A percentile compares a stretch with the other conserved stretches of the same genome.
Conservation (phyloP, 306 rosid genomes). For the Trifolium fragiferum region DNA sequence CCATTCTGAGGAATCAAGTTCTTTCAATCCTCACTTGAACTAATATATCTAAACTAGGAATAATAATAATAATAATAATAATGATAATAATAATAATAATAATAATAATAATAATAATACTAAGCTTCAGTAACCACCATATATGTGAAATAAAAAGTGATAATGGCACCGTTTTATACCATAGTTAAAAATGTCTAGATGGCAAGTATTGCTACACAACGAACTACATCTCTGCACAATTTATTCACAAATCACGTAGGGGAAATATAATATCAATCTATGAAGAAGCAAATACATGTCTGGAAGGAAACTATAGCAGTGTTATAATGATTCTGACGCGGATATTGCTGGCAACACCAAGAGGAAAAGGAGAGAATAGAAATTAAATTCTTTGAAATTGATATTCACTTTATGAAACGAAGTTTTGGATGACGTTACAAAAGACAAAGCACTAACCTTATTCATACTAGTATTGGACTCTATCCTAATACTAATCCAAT, state of each 20-base stretch:
- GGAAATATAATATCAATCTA: conserved; percentile 19
- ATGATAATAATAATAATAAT: no score
- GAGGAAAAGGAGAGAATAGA: background rate
- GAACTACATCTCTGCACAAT: conserved; percentile 24
- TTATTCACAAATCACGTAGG: background rate
- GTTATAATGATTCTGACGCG: background rate
- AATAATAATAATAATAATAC: no score
- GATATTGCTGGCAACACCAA: background rate
- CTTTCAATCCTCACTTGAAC: conserved; percentile 34
- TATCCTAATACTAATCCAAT: conserved; percentile 6
- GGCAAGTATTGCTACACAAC: conserved; percentile 14
- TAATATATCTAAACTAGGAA: conserved; percentile 11
- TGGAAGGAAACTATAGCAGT: background rate
- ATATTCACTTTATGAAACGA: background rate
- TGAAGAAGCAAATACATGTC: background rate
- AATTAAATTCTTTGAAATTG: background rate
- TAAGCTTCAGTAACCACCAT: no score
- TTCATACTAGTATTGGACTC: background rate
- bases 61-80: no score
- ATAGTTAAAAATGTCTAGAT: conserved; percentile 14
- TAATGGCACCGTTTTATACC: conserved; percentile 18
- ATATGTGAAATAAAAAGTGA: conserved; percentile 23
- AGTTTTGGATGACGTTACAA: conserved; percentile 7
- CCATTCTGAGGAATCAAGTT: conserved; percentile 24
- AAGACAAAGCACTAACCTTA: conserved; percentile 9